Evolutionary conservation across 2,329 filamentous ascomycete species (phyloP).

Genomic region (Tolypocladium tundrense): DNA sequence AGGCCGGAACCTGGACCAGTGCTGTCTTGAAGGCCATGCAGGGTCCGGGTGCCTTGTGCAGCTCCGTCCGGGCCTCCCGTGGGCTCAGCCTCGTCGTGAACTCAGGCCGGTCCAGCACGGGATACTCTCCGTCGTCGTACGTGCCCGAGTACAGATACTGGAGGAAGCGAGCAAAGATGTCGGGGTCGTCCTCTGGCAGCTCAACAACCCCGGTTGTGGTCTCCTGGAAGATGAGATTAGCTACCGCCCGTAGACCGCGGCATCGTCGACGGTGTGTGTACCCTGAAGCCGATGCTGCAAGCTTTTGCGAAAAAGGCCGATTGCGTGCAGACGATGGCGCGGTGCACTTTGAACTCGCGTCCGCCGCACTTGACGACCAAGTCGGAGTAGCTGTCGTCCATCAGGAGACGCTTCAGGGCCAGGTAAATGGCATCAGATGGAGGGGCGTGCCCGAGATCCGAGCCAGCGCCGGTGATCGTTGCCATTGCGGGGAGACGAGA

Average conservation of each 20-base stretch:
- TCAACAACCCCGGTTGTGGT: constrained; percentile 8
- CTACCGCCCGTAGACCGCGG: background rate
- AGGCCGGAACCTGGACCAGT: too few species aligned
- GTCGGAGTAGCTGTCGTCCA: constrained; percentile 17
- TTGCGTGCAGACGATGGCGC: constrained; percentile 22
- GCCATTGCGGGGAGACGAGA: too few species aligned
- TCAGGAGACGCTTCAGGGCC: background rate
- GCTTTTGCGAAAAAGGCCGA: constrained; percentile 19
- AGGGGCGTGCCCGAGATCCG: background rate
- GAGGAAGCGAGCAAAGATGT: constrained; percentile 14
- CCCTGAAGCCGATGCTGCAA: constrained; percentile 16
- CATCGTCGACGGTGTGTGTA: constrained; percentile 1
- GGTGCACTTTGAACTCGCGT: constrained; percentile 20
- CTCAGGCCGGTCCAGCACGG: background rate
- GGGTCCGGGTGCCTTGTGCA: constrained; percentile 3
- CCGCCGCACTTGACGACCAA: constrained; percentile 19
- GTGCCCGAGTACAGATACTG: constrained; percentile 18
- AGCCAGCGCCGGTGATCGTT: too few species aligned
- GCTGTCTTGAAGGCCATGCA: background rate
- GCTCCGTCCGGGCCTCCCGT: constrained; percentile 4
- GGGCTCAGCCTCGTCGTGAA: background rate
- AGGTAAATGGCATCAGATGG: background rate
- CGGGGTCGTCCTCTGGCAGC: constrained; percentile 18
- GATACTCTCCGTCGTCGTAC: constrained; percentile 6
- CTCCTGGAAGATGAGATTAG: constrained; percentile 7